These are phyloP conservation scores for Mercurialis annua DNA, from an alignment of 345 rosid genomes.

Conservation along the genomic window DNA sequence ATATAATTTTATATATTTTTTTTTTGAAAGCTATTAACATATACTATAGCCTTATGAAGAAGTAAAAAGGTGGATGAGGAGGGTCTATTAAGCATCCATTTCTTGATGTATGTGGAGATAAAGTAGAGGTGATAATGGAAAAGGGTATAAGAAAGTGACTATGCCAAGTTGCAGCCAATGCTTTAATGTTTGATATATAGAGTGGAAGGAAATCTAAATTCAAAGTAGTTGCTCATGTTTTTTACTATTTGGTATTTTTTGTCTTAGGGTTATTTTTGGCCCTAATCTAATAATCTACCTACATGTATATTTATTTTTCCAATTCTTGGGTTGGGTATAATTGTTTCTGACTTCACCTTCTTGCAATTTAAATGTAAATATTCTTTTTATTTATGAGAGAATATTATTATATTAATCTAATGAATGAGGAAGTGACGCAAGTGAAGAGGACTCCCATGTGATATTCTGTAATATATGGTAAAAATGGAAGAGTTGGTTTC, in stretches of 20 bases:
- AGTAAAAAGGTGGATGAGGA: conserved; percentile 11
- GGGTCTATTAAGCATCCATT: conserved; percentile 35
- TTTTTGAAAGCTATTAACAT: no score
- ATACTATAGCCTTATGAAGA: no score
- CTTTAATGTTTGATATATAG: not conserved
- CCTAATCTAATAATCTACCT: not conserved
- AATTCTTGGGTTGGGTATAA: not conserved
- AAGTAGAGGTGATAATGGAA: conserved; percentile 26
- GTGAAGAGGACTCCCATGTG: conserved; percentile 38
- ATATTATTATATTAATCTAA: not conserved
- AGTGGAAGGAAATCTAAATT: not conserved
- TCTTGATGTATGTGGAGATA: conserved; percentile 25
- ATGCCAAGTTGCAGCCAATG: not conserved
- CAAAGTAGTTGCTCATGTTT: not conserved
- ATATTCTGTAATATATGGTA: conserved; percentile 27
- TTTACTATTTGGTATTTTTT: conserved; percentile 14
- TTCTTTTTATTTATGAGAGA: no score
- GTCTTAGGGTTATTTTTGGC: not conserved
- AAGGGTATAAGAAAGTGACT: conserved; percentile 26
- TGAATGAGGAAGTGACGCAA: conserved; percentile 14
- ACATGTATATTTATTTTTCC: not conserved
- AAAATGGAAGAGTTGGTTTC: conserved; percentile 11
- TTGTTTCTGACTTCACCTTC: not conserved
- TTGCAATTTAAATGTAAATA: not conserved
- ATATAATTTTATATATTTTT: no score